These are phyloP conservation scores for Diplodia sapinea DNA, from an alignment of 2,329 filamentous ascomycete genomes.

Conservation along the genomic window DNA sequence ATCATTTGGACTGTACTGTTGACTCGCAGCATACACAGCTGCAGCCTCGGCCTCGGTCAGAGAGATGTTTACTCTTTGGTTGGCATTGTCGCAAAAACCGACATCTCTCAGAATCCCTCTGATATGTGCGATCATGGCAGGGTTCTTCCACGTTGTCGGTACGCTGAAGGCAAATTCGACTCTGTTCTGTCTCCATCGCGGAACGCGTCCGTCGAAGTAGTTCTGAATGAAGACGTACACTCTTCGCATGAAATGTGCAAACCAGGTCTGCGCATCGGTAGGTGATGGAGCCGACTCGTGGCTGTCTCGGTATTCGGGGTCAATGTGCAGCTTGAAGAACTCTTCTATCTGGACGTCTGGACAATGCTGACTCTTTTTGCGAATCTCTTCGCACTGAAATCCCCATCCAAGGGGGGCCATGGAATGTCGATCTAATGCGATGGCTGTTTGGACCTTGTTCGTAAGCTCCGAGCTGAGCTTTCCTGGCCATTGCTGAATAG, in stretches of 20 bases:
- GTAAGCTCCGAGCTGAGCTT: neutral
- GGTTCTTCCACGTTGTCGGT: constrained; percentile 58
- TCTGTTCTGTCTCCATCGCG: constrained; percentile 39
- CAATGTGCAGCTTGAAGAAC: constrained; percentile 10
- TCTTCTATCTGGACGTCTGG: neutral
- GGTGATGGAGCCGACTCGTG: neutral
- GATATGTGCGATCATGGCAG: constrained; percentile 55
- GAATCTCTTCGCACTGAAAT: neutral
- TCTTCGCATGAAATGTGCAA: constrained; percentile 46
- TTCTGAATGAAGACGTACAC: constrained; percentile 54
- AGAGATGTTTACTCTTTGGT: constrained; percentile 47
- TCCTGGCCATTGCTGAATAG: constrained; percentile 8
- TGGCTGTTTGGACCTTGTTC: constrained; percentile 1
- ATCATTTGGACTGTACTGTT: constrained; percentile 39
- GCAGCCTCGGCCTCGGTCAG: constrained; percentile 57
- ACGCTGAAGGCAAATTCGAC: constrained; percentile 59
- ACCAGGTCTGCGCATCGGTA: neutral
- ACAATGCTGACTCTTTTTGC: neutral
- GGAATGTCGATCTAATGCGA: neutral
- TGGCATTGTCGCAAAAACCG: constrained; percentile 49
- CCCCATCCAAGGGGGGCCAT: neutral
- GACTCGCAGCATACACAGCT: constrained; percentile 47
- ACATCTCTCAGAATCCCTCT: constrained; percentile 52
- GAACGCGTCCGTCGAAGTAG: constrained; percentile 37
- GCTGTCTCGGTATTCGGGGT: neutral